Percentiles rank a stretch among this genome's conserved stretches.
Conservation (phyloP, 1,284 basidiomycete genomes). For the Sutorius eximius region DNA sequence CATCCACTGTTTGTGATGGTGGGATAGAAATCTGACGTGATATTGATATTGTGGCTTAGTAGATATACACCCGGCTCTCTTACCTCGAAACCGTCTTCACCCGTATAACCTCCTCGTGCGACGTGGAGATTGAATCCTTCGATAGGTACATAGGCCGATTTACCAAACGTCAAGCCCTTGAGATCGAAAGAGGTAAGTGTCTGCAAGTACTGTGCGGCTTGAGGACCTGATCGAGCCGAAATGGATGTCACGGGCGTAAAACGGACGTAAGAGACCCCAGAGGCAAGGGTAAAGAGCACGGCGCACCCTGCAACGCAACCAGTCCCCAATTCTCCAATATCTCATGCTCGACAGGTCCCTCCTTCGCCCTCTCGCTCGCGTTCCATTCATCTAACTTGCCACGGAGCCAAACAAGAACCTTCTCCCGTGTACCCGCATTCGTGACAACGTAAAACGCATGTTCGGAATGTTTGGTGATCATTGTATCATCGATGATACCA, state of each 20-base stretch:
- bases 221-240: conserved; percentile 60
- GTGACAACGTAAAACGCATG: conserved; percentile 93
- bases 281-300: background rate
- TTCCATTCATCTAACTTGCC: conserved; percentile 79
- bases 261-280: background rate
- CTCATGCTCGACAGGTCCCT: conserved; percentile 75
- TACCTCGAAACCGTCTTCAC: conserved; percentile 98
- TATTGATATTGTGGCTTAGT: background rate
- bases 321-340: conserved; percentile 86
- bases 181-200: conserved; percentile 75
- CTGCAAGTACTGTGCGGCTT: conserved; percentile 79
- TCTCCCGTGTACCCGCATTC: conserved; percentile 85
- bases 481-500: conserved; percentile 93
- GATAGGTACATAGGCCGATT: conserved; percentile 74
- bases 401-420: conserved; percentile 81
- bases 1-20: conserved; percentile 68
- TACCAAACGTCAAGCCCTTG: conserved; percentile 73
- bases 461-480: conserved; percentile 82
- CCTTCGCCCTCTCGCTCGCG: conserved; percentile 43
- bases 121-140: conserved; percentile 84
- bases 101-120: conserved; percentile 96
- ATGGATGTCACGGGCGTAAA: background rate
- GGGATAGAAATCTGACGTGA: conserved; percentile 81
- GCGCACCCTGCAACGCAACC: conserved; percentile 83
- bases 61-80: conserved; percentile 19